Conservation (phyloP, 2,329 filamentous ascomycete genomes). For the Clonostachys rhizophaga region DNA sequence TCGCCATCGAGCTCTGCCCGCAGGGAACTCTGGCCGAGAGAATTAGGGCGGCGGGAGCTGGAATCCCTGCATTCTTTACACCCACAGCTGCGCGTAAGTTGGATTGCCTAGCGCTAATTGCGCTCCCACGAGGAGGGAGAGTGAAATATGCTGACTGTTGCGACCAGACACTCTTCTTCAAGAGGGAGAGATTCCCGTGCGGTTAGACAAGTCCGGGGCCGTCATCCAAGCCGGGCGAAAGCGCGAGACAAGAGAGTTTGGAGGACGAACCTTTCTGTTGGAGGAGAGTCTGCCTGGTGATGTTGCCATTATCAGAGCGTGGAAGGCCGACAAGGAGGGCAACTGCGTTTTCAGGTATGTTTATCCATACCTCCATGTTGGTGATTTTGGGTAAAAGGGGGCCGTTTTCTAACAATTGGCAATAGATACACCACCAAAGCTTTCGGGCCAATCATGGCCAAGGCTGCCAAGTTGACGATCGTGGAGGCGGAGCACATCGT, state of each 20-base stretch:
- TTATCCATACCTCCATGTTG: conserved; percentile 14
- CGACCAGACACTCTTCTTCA: conserved; percentile 56
- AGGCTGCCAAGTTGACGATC: conserved; percentile 72
- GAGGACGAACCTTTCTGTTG: conserved; percentile 70
- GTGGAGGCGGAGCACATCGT: conserved; percentile 86
- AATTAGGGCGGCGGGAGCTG: conserved; percentile 67
- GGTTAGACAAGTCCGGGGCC: conserved; percentile 52
- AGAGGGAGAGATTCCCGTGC: conserved; percentile 63
- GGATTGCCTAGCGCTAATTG: not conserved
- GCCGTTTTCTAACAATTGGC: not conserved
- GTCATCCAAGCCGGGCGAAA: conserved; percentile 60
- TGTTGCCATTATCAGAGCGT: conserved; percentile 71
- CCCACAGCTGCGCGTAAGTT: conserved; percentile 63
- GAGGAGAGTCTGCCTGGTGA: conserved; percentile 73
- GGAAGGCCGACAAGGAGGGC: conserved; percentile 70
- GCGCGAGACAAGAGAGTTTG: conserved; percentile 69
- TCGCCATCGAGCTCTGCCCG: conserved; percentile 71
- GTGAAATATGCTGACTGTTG: too few relatives aligned
- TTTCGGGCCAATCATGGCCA: conserved; percentile 74
- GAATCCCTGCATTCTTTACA: conserved; percentile 78
- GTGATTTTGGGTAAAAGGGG: not conserved
- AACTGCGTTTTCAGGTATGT: conserved; percentile 73
- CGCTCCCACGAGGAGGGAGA: not conserved
- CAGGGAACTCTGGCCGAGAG: conserved; percentile 72
- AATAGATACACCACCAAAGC: conserved; percentile 66